phyloP scores from a whole-genome alignment of 495 filamentous ascomycete species.

The Penicillium odoratum region DNA sequence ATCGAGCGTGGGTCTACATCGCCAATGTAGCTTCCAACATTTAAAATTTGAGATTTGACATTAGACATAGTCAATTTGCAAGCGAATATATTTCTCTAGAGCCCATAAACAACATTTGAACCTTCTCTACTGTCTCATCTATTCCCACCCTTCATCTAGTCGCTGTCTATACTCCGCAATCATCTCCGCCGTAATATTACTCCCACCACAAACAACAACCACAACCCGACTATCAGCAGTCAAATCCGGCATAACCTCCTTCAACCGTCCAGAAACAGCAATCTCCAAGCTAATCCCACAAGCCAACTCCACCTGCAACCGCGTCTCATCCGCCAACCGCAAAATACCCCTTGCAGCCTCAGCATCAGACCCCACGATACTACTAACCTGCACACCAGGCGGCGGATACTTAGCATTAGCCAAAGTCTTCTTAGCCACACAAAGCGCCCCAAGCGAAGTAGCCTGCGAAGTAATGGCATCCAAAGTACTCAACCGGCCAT shows the following conservation, averaged over 20 bases:
- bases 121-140: not conserved
- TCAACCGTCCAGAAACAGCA: conserved; percentile 44
- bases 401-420: conserved; percentile 49
- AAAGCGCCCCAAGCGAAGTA: conserved; percentile 68
- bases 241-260: conserved; percentile 54
- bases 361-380: conserved; percentile 68
- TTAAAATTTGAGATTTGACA: too few relatives aligned
- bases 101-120: not conserved
- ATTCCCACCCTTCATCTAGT: conserved; percentile 35
- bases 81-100: not conserved
- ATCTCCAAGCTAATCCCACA: conserved; percentile 74
- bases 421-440: conserved; percentile 68
- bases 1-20: not conserved
- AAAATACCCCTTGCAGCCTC: conserved; percentile 74
- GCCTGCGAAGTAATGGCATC: conserved; percentile 75
- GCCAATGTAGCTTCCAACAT: too few relatives aligned
- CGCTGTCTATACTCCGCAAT: conserved; percentile 59
- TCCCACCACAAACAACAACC: conserved; percentile 82
- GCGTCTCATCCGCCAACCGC: conserved; percentile 72
- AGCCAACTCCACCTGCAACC: conserved; percentile 76
- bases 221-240: conserved; percentile 67
- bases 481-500: conserved; percentile 59
- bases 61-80: too few relatives aligned
- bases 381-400: conserved; percentile 50
- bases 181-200: conserved; percentile 64